Conservation (phyloP, 2,329 filamentous ascomycete species). For the Fusarium lyarnte region DNA sequence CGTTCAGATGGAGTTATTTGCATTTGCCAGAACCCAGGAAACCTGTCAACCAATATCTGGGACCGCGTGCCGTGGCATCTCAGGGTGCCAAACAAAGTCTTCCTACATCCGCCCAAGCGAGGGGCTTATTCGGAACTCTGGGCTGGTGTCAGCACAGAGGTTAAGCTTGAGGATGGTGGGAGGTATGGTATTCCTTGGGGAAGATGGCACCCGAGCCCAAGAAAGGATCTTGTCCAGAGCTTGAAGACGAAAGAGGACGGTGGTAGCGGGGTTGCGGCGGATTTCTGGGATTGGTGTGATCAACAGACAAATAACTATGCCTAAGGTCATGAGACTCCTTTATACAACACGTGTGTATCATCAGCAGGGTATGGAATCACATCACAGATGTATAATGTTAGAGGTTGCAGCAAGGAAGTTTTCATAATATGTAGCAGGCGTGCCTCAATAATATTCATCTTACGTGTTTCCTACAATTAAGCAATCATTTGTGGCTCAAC, state of each 20-base stretch:
- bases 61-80: background rate
- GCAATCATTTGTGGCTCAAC: no score
- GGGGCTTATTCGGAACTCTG: conserved; percentile 56
- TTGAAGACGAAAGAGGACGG: background rate
- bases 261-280: background rate
- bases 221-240: background rate
- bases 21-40: conserved; percentile 49
- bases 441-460: no score
- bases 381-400: background rate
- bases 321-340: rapidly evolving
- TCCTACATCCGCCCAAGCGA: conserved; percentile 44
- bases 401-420: background rate
- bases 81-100: conserved; percentile 32
- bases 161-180: conserved; percentile 43
- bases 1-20: conserved; percentile 38
- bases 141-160: conserved; percentile 50
- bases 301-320: background rate
- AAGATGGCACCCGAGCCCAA: background rate
- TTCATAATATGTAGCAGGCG: no score
- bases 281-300: conserved; percentile 8
- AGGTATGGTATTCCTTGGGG: conserved; percentile 6
- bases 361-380: rapidly evolving
- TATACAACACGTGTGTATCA: rapidly evolving
- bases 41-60: conserved; percentile 43
- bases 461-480: no score